phyloP scores from a whole-genome alignment of 352 stramenopile genomes.

The Blastocystis sp. region DNA sequence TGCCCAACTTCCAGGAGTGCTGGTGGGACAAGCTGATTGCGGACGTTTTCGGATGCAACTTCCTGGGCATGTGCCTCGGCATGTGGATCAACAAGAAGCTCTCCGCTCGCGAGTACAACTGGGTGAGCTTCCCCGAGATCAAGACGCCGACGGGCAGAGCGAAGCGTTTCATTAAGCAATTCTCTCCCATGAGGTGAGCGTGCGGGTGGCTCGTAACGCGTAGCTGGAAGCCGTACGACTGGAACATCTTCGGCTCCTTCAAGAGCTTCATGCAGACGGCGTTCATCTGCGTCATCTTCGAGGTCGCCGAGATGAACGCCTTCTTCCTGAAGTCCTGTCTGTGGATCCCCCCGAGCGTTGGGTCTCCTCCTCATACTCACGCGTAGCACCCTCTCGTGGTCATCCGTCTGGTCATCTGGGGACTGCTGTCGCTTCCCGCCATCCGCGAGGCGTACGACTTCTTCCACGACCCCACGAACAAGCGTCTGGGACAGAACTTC shows the following conservation, averaged over 20 bases:
- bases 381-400: constrained; percentile 34
- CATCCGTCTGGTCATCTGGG: constrained; percentile 71
- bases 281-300: constrained; percentile 82
- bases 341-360: constrained; percentile 58
- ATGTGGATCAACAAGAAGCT: constrained; percentile 79
- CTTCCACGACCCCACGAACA: constrained; percentile 53
- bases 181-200: constrained; percentile 79
- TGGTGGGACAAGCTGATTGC: constrained; percentile 91
- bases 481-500: constrained; percentile 62
- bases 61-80: constrained; percentile 82
- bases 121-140: constrained; percentile 85
- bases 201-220: constrained; percentile 74
- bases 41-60: constrained; percentile 88
- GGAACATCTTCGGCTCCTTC: constrained; percentile 88
- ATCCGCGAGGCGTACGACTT: constrained; percentile 68
- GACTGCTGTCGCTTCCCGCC: constrained; percentile 47
- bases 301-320: constrained; percentile 88
- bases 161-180: constrained; percentile 83
- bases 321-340: constrained; percentile 84
- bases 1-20: constrained; percentile 90
- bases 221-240: constrained; percentile 86
- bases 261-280: constrained; percentile 84
- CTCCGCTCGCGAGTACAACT: constrained; percentile 87
- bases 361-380: background rate
- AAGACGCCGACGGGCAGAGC: constrained; percentile 83